Evolutionary conservation across 225 moss, liverwort and hornwort genomes (phyloP), one percentile per base, ranked within the genome.

Genomic region (Anthoceros angustus): DNA sequence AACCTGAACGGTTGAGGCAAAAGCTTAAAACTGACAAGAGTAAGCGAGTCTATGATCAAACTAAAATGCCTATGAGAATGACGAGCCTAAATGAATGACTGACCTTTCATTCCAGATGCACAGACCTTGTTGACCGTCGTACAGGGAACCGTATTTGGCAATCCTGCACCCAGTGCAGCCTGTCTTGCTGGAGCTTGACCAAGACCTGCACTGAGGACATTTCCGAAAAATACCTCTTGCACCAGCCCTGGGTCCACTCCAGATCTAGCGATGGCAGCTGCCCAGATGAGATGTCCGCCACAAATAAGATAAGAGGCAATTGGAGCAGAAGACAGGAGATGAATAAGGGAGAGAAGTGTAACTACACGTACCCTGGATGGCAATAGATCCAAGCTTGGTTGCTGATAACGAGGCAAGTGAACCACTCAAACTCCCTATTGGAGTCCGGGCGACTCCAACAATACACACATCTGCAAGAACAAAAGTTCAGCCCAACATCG

Each of bases 101-200:
- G 32, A 88, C 91, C 91, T 78, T 98, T 98, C 91, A 98, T 85
- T 76, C 95, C 88, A 7, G 95, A 91, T 21, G 95, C 91, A 41
- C 95, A 98, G 12, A 98, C 95, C 79, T 98, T 98, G 78, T 98
- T 98, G 75, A 98, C 74, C 39, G 91, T 80, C 26, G 95, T 91
- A 74, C 95, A 98, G 7, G 76, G 77, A 18, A 85, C 88, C 65
- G 80, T 70, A 62, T 67, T 65, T 5, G 95, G 83, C 39, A 98
- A 77, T 18, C 95, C 91, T 41, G 95, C 95, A 23, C 91, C 91
- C 7, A 91, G 69, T 15, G 95, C 82, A 25, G 95, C 91, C 75
- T 98, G 95, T 70, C 95, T 78, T 66, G 95, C 95, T 9, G 95
- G 95, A 61, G 95, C 95, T 70, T 98, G 95, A 62, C 95, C 95